Conservation (phyloP, 148 eudicot species). For the Dianthus caryophyllus region DNA sequence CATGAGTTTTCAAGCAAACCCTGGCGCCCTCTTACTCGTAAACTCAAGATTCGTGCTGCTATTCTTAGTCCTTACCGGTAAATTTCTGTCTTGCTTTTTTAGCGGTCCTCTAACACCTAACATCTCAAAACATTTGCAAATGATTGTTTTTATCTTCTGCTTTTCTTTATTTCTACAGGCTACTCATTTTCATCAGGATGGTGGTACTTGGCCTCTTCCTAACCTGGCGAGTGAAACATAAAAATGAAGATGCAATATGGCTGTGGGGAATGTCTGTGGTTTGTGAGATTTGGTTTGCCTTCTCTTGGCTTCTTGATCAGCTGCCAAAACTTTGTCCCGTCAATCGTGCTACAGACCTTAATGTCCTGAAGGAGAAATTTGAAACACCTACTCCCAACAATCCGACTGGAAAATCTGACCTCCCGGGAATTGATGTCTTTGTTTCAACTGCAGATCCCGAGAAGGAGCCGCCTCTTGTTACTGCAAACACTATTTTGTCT, state of each 20-base stretch:
- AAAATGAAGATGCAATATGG: slow-evolving; percentile 87
- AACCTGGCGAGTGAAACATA: slow-evolving; percentile 67
- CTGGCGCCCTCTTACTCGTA: slow-evolving; percentile 90
- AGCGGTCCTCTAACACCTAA: not conserved
- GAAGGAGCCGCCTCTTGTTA: slow-evolving; percentile 95
- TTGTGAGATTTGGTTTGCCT: slow-evolving; percentile 93
- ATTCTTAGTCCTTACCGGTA: slow-evolving; percentile 85
- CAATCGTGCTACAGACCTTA: slow-evolving; percentile 86
- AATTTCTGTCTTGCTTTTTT: not conserved
- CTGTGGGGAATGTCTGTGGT: slow-evolving; percentile 94
- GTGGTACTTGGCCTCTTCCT: slow-evolving; percentile 70
- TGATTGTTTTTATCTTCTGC: slow-evolving; percentile 7
- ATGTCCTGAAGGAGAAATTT: slow-evolving; percentile 78
- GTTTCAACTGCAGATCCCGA: slow-evolving; percentile 98
- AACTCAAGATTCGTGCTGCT: slow-evolving; percentile 76
- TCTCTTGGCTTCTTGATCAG: slow-evolving; percentile 94
- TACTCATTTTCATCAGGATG: slow-evolving; percentile 59
- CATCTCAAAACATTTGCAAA: not conserved
- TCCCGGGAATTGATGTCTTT: slow-evolving; percentile 81
- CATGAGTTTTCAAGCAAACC: slow-evolving; percentile 64
- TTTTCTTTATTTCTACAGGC: slow-evolving; percentile 40
- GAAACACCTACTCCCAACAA: slow-evolving; percentile 62
- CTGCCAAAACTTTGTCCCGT: slow-evolving; percentile 85
- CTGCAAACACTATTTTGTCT: slow-evolving; percentile 83
- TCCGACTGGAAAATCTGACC: slow-evolving; percentile 90